Base-by-base conservation (phyloP, 2,329 filamentous ascomycete species). In the Penicillium expansum region DNA sequence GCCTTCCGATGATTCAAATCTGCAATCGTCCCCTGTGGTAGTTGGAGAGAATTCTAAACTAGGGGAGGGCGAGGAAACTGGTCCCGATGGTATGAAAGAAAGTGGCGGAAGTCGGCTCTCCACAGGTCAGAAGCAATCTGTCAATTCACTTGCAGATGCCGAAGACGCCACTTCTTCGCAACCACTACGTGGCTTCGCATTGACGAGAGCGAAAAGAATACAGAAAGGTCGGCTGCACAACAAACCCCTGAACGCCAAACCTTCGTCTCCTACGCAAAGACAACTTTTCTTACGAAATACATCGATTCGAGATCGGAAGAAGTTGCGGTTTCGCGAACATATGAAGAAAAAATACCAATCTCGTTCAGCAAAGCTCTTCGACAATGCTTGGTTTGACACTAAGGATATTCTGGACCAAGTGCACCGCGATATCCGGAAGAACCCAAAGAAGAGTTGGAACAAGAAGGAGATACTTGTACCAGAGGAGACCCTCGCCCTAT, bases 401-500 rank as follows among this genome's bases (percentile, higher is more conserved):
- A 62, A 66, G 53, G 56, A 64, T 7, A 45, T 71, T 24, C 58
- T 76, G 41, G 62, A 69, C 49, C 29, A 54, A 7, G 45, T 72
- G 24, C 60, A 67, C 32, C 51, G 57, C 24, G 55, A 67, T 30
- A 52, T 56, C 13, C 62, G 50, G 2, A 54, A 53, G 16, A 59
- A 52, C 35, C 42, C 33, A 4, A 62, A 52, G 37, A 62, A 64
- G 30, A 59, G 43, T 49, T 5, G 10, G 20, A 55, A 55, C 16
- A 64, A 68, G 27, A 71, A 70, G 59, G 68, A 70, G 47, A 55
- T 76, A 16, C 49, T 68, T 29, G 37, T 77, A 4, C 67, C 71
- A 2, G 74, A 77, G 51, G 69, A 71, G 49, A 73, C 70, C 0
- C 61, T 76, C 27, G 71, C 69, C 0, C 48, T 68, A 10, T 55